These are phyloP conservation scores for Tritrichomonas foetus DNA, from an alignment of 208 protist species.

Conservation along the genomic window DNA sequence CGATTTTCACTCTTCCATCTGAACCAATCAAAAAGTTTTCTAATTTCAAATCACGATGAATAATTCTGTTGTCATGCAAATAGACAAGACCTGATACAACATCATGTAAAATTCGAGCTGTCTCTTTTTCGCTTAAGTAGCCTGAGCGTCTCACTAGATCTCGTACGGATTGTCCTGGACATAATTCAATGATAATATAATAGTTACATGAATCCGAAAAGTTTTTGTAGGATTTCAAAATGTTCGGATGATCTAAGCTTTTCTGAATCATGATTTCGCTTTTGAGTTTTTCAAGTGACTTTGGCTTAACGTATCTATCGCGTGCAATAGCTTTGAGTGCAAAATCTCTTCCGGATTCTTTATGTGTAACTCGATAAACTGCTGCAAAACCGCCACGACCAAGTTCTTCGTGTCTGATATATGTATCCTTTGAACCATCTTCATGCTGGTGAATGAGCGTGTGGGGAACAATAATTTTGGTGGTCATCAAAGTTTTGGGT, in stretches of 20 bases:
- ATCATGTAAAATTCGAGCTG: neutral
- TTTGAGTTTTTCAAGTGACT: conserved; percentile 61
- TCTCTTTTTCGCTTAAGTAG: conserved; percentile 38
- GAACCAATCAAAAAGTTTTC: conserved; percentile 84
- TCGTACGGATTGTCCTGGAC: conserved; percentile 77
- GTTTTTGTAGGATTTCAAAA: conserved; percentile 85
- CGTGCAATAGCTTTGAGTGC: neutral
- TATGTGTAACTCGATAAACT: neutral
- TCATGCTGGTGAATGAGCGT: neutral
- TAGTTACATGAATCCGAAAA: conserved; percentile 90
- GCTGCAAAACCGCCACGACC: neutral
- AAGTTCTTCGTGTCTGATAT: neutral
- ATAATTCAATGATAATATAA: conserved; percentile 95
- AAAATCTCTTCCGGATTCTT: neutral
- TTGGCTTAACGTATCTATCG: neutral
- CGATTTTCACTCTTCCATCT: conserved; percentile 74
- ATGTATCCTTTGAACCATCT: neutral
- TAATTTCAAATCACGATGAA: conserved; percentile 90
- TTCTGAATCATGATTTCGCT: conserved; percentile 93
- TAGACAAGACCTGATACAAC: neutral
- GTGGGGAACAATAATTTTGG: neutral
- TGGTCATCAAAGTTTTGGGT: neutral
- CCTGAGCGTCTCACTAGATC: conserved; percentile 74
- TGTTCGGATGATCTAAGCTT: conserved; percentile 80
- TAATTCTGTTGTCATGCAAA: conserved; percentile 62